Conservation (phyloP, 1,139 yeast species). For the Geotrichum reessii region DNA sequence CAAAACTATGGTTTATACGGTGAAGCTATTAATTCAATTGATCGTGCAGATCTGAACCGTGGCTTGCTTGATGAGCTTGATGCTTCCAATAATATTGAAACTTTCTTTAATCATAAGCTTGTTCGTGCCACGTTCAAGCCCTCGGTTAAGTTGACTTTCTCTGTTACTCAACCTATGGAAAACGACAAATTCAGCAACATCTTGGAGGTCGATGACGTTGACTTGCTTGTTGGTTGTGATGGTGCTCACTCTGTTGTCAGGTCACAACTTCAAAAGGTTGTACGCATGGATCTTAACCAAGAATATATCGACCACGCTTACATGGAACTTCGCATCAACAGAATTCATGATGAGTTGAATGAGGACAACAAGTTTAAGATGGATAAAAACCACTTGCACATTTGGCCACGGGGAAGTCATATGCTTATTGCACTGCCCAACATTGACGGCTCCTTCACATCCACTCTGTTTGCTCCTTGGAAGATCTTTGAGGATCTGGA, state of each 20-base stretch:
- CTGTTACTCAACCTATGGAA: conserved; percentile 14
- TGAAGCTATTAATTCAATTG: conserved; percentile 80
- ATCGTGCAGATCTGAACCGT: conserved; percentile 64
- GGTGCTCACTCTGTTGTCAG: conserved; percentile 80
- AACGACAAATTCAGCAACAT: conserved; percentile 12
- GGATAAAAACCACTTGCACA: conserved; percentile 76
- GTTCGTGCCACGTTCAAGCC: conserved; percentile 25
- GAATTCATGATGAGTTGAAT: conserved; percentile 31
- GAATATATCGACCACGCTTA: conserved; percentile 82
- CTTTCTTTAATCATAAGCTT: conserved; percentile 58
- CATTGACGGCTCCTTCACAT: conserved; percentile 78
- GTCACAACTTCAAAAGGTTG: conserved; percentile 57
- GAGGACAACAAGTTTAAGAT: conserved; percentile 42
- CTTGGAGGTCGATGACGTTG: conserved; percentile 38
- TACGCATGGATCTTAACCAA: conserved; percentile 64
- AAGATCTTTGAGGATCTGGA: conserved; percentile 51
- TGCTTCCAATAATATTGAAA: conserved; percentile 39
- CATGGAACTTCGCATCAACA: conserved; percentile 68
- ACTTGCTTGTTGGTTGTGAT: conserved; percentile 74
- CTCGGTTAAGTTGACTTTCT: conserved; percentile 15
- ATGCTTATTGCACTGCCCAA: conserved; percentile 92
- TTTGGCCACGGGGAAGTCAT: conserved; percentile 84
- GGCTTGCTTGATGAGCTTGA: conserved; percentile 59
- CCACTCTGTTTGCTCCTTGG: conserved; percentile 87
- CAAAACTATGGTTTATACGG: conserved; percentile 82